Base-by-base conservation (phyloP, 768 basidiomycete genomes). In the Pisolithus microcarpus region DNA sequence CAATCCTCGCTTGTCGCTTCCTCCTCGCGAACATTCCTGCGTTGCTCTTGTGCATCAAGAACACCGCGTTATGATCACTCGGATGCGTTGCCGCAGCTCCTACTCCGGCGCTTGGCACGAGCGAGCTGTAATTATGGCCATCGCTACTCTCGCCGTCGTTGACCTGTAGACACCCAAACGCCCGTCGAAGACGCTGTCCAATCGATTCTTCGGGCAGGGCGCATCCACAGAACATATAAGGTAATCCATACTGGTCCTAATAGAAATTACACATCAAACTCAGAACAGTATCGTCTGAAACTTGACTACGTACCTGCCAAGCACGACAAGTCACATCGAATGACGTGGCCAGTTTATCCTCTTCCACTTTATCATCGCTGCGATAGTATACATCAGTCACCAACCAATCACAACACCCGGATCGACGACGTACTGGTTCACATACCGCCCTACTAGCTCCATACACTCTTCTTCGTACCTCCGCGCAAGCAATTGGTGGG, bases 141-240 rank as follows among this genome's bases (percentile, higher is more conserved):
- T 7, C 11, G 9, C 18, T 37, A 10, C 18, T 46, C 52, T 43
- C 28, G 46, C 48, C 43, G 10, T 49, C 31, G 40, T 34, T 34
- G 34, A 34, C 34, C 34, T 34, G 34, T 4, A 34, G 34, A 34
- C 34, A 34, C 3, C 54, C 28, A 11, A 58, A 28, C 5, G 66
- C 53, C 4, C 69, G 68, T 5, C 65, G 60, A 34, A 81, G 62
- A n/a, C 66, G 67, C 55, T 76, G 70, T 2, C 72, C 73, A 16
- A 80, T 67, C 8, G 70, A 75, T 26, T 73, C 70, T 16, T 55
- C 76, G 0, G 77, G 75, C 5, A 72, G 66, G 2, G 79, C 76
- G 55, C 82, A 82, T 0, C 81, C 80, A 50, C 82, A 84, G 55
- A 78, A 70, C 6, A 71, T 76, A 63, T 84, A 85, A 4, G 73